Percentiles rank a stretch among this genome's conserved stretches.
phyloP scores from a whole-genome alignment of 305 asterid genomes.

The Fraxinus platypoda region DNA sequence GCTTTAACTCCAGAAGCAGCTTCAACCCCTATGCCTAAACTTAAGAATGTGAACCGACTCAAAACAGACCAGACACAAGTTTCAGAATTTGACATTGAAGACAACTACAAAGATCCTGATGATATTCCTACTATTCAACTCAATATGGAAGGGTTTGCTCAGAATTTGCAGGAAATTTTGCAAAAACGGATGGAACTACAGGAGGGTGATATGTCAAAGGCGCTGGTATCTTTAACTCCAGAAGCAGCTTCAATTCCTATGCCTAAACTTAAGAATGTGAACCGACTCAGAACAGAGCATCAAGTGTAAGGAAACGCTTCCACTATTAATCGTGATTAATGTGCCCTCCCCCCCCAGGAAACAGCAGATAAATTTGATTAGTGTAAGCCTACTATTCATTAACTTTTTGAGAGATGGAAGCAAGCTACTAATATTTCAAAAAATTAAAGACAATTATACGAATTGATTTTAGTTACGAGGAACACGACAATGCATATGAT shows the following conservation, averaged over 20 bases:
- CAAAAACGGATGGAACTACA: constrained; percentile 52
- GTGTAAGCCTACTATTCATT: constrained; percentile 1
- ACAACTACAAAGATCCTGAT: constrained; percentile 60
- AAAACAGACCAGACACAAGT: constrained; percentile 38
- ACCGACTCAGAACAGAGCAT: constrained; percentile 63
- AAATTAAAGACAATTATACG: not conserved
- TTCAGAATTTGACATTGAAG: constrained; percentile 63
- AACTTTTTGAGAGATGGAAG: not conserved
- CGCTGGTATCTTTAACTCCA: constrained; percentile 77
- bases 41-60: no score
- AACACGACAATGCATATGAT: constrained; percentile 17
- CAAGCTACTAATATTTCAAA: constrained; percentile 1
- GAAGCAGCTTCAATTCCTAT: constrained; percentile 39
- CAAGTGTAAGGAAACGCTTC: constrained; percentile 53
- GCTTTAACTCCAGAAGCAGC: no score
- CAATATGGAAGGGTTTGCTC: constrained; percentile 75
- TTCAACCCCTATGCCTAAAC: no score
- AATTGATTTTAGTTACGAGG: not conserved
- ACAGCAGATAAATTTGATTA: constrained; percentile 7
- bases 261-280: not conserved
- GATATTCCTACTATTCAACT: constrained; percentile 87
- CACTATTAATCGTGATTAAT: constrained; percentile 7
- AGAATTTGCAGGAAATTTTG: constrained; percentile 69
- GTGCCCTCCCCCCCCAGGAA: not conserved
- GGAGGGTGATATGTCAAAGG: constrained; percentile 66